Evolutionary conservation across 176 grass and related monocot species (phyloP).

Genomic region (Tuctoria greenei): DNA sequence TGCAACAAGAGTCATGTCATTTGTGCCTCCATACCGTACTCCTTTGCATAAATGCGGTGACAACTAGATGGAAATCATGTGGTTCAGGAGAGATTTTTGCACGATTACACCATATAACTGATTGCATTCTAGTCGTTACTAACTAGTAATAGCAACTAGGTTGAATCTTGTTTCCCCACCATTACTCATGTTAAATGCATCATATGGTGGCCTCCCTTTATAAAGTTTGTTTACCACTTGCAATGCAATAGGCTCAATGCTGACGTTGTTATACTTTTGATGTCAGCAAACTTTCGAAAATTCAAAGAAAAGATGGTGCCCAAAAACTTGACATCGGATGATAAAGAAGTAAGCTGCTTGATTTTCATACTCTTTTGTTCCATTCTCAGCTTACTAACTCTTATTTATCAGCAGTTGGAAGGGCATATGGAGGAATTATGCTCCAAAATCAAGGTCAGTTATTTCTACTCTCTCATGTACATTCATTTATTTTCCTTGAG

Average conservation of each 20-base stretch:
- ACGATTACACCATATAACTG: too few species aligned
- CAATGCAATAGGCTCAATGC: neutral
- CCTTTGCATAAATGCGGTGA: too few species aligned
- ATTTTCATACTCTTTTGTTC: neutral
- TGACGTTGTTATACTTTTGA: conserved; percentile 26
- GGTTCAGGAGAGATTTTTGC: too few species aligned
- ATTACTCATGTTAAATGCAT: neutral
- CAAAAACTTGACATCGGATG: conserved; percentile 53
- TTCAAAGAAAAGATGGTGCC: conserved; percentile 82
- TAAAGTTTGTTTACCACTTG: neutral
- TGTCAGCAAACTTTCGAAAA: conserved; percentile 78
- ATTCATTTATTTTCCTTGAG: neutral
- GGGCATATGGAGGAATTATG: conserved; percentile 75
- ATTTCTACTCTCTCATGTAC: conserved; percentile 2
- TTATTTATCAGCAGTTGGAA: conserved; percentile 44
- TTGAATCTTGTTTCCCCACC: neutral
- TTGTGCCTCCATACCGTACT: neutral
- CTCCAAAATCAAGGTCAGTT: conserved; percentile 74
- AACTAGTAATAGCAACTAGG: neutral
- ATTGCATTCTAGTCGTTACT: too few species aligned
- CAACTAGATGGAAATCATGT: too few species aligned
- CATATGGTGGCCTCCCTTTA: neutral
- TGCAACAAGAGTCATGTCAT: neutral
- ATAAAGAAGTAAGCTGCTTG: conserved; percentile 55
- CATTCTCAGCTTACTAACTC: conserved; percentile 14